Evolutionary conservation across 805 yeast genomes (phyloP).

Genomic region (Yarrowia phangngaensis): DNA sequence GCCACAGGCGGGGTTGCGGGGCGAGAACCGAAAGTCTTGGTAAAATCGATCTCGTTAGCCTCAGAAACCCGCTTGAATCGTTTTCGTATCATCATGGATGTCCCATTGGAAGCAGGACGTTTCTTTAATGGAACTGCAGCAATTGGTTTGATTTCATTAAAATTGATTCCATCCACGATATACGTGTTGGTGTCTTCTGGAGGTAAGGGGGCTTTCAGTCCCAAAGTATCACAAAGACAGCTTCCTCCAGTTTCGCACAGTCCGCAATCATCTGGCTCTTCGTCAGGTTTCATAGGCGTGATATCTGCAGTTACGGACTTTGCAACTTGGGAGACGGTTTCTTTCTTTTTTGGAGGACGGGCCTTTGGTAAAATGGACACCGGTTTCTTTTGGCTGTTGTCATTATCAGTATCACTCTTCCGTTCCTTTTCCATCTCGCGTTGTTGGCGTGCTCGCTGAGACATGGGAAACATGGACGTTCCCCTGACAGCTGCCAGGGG

Average conservation of each 20-base stretch:
- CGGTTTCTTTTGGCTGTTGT: constrained; percentile 13
- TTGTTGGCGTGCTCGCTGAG: constrained; percentile 14
- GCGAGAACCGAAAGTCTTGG: constrained; percentile 18
- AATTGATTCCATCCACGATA: constrained; percentile 28
- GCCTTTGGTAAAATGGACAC: constrained; percentile 1
- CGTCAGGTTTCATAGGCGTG: constrained; percentile 7
- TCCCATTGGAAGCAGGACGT: constrained; percentile 23
- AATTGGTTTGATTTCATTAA: constrained; percentile 52
- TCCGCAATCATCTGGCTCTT: constrained; percentile 35
- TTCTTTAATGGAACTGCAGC: constrained; percentile 59
- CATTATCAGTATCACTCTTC: neutral
- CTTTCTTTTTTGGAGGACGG: constrained; percentile 3
- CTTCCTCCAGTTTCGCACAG: constrained; percentile 38
- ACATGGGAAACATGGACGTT: constrained; percentile 26
- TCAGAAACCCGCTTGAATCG: constrained; percentile 29
- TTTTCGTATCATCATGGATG: constrained; percentile 13
- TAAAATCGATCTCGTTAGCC: constrained; percentile 26
- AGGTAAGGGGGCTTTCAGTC: constrained; percentile 35
- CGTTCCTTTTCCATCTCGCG: constrained; percentile 21
- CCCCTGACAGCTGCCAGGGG: constrained; percentile 18
- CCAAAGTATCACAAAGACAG: constrained; percentile 39
- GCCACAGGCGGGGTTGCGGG: constrained; percentile 7
- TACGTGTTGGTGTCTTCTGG: constrained; percentile 5
- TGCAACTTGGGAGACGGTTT: no score
- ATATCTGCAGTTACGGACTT: neutral